phyloP scores from a whole-genome alignment of 805 yeast species.

The Sugiyamaella qingdaonensis region DNA sequence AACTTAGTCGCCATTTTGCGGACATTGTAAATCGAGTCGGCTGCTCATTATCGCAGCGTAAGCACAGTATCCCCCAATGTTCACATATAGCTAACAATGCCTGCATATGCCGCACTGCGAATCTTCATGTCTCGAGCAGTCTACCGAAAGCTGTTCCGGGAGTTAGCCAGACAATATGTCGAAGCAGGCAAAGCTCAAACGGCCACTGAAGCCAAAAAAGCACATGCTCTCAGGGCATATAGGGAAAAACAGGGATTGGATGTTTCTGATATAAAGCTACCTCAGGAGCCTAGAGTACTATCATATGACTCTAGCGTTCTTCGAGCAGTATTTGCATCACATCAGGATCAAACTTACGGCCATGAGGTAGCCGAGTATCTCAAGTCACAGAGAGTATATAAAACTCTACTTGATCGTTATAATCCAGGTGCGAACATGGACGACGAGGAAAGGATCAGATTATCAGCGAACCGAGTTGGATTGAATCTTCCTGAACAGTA shows the following conservation, averaged over 20 bases:
- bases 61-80: too few species aligned
- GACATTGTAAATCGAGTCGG: too few species aligned
- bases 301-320: constrained; percentile 20
- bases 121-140: constrained; percentile 7
- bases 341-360: constrained; percentile 38
- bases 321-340: constrained; percentile 15
- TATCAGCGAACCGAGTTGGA: constrained; percentile 88
- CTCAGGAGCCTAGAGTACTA: neutral
- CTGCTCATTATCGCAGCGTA: too few species aligned
- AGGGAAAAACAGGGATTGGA: constrained; percentile 4
- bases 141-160: constrained; percentile 26
- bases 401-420: constrained; percentile 75
- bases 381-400: constrained; percentile 69
- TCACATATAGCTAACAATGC: neutral
- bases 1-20: too few species aligned
- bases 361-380: constrained; percentile 61
- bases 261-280: neutral
- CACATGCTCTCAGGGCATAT: constrained; percentile 11
- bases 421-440: constrained; percentile 78
- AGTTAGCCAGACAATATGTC: constrained; percentile 24
- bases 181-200: constrained; percentile 20
- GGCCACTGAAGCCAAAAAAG: constrained; percentile 11
- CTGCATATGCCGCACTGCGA: neutral
- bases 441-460: constrained; percentile 71
- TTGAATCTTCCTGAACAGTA: constrained; percentile 54